phyloP scores from a whole-genome alignment of 2,329 filamentous ascomycete genomes.

The Arthroderma uncinatum region DNA sequence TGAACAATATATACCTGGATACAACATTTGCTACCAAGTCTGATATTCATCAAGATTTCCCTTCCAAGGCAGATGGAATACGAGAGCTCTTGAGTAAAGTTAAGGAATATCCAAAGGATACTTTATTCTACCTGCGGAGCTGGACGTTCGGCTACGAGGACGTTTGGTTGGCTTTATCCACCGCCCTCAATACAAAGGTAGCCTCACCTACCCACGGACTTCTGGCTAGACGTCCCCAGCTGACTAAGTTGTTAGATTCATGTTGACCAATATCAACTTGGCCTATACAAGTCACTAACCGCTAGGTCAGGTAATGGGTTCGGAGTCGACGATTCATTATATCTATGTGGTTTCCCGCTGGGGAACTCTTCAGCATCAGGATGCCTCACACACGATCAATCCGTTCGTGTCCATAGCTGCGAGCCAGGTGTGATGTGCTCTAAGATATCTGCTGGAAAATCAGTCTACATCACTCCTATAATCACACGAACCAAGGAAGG shows the following conservation, averaged over 20 bases:
- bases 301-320: constrained; percentile 33
- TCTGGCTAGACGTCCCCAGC: background rate
- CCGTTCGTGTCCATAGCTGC: constrained; percentile 70
- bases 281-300: constrained; percentile 56
- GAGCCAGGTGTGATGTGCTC: constrained; percentile 52
- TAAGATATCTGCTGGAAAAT: constrained; percentile 34
- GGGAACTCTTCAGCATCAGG: constrained; percentile 61
- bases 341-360: constrained; percentile 60
- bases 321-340: constrained; percentile 49
- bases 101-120: constrained; percentile 55
- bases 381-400: constrained; percentile 51
- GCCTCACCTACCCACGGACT: constrained; percentile 3
- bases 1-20: constrained; percentile 82
- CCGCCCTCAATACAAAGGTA: constrained; percentile 55
- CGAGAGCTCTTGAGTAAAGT: constrained; percentile 62
- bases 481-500: constrained; percentile 50
- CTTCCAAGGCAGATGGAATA: constrained; percentile 62
- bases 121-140: constrained; percentile 70
- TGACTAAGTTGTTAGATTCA: constrained; percentile 49
- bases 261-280: constrained; percentile 67
- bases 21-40: constrained; percentile 59
- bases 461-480: constrained; percentile 70
- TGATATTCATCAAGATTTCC: constrained; percentile 42
- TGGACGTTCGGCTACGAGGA: constrained; percentile 95
- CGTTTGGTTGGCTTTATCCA: constrained; percentile 73